Evolutionary conservation across 1,284 basidiomycete genomes (phyloP).

Genomic region (Flammula alnicola): DNA sequence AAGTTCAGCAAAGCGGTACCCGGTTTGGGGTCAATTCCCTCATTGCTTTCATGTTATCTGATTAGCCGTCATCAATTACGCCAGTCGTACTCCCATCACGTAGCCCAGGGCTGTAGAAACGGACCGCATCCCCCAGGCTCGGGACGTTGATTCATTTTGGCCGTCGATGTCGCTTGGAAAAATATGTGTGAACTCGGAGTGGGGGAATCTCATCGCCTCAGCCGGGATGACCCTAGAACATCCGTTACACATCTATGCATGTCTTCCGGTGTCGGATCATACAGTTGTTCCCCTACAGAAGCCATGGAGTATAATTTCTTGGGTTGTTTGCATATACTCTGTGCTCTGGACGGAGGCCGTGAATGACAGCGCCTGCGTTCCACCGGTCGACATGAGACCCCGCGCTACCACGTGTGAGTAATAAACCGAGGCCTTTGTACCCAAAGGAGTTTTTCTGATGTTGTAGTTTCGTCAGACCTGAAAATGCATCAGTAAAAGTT

Average conservation of each 20-base stretch:
- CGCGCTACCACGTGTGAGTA: conserved; percentile 6
- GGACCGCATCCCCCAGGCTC: background rate
- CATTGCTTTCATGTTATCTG: background rate
- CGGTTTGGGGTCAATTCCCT: background rate
- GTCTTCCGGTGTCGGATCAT: background rate
- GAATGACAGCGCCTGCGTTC: background rate
- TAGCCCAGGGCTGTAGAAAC: background rate
- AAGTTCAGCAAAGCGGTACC: background rate
- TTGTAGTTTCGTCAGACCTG: background rate
- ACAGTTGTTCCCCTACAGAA: too few species aligned
- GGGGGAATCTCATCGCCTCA: too few species aligned
- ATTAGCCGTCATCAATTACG: background rate
- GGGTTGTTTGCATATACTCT: background rate
- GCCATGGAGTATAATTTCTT: background rate
- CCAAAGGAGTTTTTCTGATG: background rate
- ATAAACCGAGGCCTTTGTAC: background rate
- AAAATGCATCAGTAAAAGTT: too few species aligned
- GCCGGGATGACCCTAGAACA: too few species aligned
- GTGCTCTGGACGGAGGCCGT: background rate
- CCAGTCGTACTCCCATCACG: background rate
- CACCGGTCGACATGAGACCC: conserved; percentile 1
- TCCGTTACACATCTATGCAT: background rate
- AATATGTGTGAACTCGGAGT: background rate
- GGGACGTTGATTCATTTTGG: background rate
- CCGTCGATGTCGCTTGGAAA: background rate